Evolutionary conservation across 2,329 filamentous ascomycete genomes (phyloP).

Genomic region (Calonectria hawksworthii): DNA sequence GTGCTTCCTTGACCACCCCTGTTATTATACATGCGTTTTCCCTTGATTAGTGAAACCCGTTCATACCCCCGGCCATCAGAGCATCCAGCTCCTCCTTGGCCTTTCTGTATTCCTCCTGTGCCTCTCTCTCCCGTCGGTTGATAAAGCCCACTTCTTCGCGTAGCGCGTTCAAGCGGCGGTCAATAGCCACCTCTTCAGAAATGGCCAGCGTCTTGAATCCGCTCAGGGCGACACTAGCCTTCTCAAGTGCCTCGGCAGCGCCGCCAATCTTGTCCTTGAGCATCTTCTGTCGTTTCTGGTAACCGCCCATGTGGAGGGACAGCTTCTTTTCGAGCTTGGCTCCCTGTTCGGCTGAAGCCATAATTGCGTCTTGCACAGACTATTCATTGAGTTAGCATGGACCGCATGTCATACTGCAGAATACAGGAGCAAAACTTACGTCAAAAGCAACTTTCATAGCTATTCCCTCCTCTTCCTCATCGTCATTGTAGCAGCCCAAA

Average conservation of each 20-base stretch:
- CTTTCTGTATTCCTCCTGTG: constrained; percentile 86
- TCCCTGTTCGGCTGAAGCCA: constrained; percentile 81
- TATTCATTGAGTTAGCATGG: constrained; percentile 50
- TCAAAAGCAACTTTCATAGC: constrained; percentile 81
- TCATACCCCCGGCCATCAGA: constrained; percentile 58
- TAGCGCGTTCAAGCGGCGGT: constrained; percentile 78
- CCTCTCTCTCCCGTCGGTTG: constrained; percentile 86
- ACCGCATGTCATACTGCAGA: not conserved
- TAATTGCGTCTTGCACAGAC: constrained; percentile 80
- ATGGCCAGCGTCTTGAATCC: constrained; percentile 82
- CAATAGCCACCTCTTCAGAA: constrained; percentile 83
- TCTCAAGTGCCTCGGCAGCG: constrained; percentile 80
- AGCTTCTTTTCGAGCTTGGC: constrained; percentile 96
- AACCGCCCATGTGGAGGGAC: constrained; percentile 87
- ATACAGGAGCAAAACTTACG: constrained; percentile 60
- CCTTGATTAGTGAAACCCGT: constrained; percentile 54
- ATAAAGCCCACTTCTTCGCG: constrained; percentile 88
- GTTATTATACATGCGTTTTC: constrained; percentile 41
- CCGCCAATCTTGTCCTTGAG: constrained; percentile 84
- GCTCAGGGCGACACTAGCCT: constrained; percentile 79
- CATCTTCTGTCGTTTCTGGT: constrained; percentile 86
- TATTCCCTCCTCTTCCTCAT: constrained; percentile 76
- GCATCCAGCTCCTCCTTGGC: constrained; percentile 83
- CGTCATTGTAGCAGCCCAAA: constrained; percentile 84
- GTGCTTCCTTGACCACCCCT: constrained; percentile 28